A percentile compares a stretch with the other conserved stretches of the same genome.
These are phyloP conservation scores for Fusarium ambrosium DNA, from an alignment of 2,329 filamentous ascomycete species.

Conservation along the genomic window DNA sequence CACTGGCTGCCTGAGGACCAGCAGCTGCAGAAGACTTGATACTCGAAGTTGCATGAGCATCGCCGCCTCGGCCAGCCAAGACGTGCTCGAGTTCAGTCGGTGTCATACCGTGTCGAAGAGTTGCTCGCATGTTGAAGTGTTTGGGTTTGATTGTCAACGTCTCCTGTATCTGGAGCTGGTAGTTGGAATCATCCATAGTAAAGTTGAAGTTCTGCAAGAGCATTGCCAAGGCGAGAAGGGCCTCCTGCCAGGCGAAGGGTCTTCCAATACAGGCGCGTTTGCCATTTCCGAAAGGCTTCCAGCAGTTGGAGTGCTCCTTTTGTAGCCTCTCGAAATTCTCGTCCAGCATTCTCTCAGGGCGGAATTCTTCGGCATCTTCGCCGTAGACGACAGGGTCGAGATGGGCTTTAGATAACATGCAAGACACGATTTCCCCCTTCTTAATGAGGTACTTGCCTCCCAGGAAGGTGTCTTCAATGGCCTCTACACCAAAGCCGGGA, in stretches of 20 bases:
- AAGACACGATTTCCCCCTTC: slow-evolving; percentile 63
- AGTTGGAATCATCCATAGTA: slow-evolving; percentile 68
- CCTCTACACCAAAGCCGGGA: slow-evolving; percentile 66
- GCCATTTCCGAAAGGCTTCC: slow-evolving; percentile 84
- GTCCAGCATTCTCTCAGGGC: slow-evolving; percentile 79
- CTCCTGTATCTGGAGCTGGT: slow-evolving; percentile 67
- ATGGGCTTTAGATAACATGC: slow-evolving; percentile 68
- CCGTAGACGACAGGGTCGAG: slow-evolving; percentile 75
- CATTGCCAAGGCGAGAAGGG: slow-evolving; percentile 71
- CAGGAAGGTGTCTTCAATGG: slow-evolving; percentile 67
- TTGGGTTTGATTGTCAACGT: slow-evolving; percentile 74
- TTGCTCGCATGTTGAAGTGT: slow-evolving; percentile 72
- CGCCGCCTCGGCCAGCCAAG: slow-evolving; percentile 48
- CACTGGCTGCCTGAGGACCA: slow-evolving; percentile 19
- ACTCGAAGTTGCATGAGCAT: slow-evolving; percentile 16
- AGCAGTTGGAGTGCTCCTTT: slow-evolving; percentile 71
- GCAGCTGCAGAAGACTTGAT: slow-evolving; percentile 14
- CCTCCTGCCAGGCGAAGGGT: slow-evolving; percentile 82
- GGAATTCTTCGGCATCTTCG: slow-evolving; percentile 74
- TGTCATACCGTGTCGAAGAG: slow-evolving; percentile 63
- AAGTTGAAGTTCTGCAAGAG: slow-evolving; percentile 81
- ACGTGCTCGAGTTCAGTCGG: slow-evolving; percentile 62
- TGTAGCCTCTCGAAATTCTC: slow-evolving; percentile 73
- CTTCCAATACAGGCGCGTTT: slow-evolving; percentile 79
- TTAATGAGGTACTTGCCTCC: slow-evolving; percentile 72